phyloP scores from a whole-genome alignment of 495 filamentous ascomycete genomes.

The Xylaria acuta region DNA sequence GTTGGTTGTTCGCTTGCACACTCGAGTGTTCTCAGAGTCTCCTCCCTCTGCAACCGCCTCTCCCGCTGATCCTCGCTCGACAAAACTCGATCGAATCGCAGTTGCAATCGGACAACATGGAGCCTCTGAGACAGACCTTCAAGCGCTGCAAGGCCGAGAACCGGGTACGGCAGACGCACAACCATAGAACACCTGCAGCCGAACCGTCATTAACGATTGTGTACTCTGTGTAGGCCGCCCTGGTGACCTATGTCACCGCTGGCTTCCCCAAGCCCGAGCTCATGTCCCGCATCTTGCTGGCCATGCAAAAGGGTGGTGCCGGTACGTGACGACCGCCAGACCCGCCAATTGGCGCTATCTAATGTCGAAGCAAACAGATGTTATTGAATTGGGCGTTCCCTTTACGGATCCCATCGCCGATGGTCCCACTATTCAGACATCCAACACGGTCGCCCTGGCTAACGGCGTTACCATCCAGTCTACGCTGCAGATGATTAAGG shows the following conservation, averaged over 20 bases:
- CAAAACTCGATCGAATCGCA: constrained; percentile 17
- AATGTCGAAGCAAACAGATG: constrained; percentile 52
- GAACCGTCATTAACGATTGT: constrained; percentile 20
- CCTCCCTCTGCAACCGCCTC: neutral
- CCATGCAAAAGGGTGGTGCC: constrained; percentile 90
- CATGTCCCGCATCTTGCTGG: constrained; percentile 82
- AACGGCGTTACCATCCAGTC: constrained; percentile 85
- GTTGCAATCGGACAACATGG: constrained; percentile 52
- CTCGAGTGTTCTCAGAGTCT: neutral
- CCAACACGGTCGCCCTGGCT: constrained; percentile 84
- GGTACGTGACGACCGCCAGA: constrained; percentile 61
- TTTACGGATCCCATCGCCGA: constrained; percentile 99
- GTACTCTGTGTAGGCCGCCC: constrained; percentile 63
- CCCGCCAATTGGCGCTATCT: constrained; percentile 10
- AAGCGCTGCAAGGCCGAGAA: constrained; percentile 81
- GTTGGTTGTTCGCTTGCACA: neutral
- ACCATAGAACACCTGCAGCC: neutral
- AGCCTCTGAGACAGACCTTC: constrained; percentile 85
- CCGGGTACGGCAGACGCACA: constrained; percentile 53
- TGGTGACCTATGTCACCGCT: constrained; percentile 96
- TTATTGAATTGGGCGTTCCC: constrained; percentile 86
- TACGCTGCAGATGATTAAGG: constrained; percentile 78
- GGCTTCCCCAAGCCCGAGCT: constrained; percentile 86
- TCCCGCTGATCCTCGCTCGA: neutral
- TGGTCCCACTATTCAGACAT: constrained; percentile 90